Evolutionary conservation across 345 rosid genomes (phyloP).

Genomic region (Salix brachista): DNA sequence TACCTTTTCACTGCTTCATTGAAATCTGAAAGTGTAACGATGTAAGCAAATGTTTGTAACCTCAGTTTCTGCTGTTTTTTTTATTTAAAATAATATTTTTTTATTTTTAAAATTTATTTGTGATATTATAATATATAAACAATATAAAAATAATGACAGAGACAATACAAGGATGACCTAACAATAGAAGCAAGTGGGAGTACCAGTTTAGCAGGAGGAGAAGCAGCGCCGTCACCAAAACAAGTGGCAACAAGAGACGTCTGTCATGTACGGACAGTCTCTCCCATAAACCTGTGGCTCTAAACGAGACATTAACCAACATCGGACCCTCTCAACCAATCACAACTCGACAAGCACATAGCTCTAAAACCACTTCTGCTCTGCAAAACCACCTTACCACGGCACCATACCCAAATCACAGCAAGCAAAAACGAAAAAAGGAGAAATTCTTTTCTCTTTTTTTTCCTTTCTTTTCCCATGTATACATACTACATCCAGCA

Average conservation of each 20-base stretch:
- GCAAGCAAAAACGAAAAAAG: background rate
- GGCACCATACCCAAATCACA: background rate
- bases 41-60: no score
- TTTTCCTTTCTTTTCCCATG: background rate
- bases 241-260: background rate
- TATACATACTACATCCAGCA: background rate
- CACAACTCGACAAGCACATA: slow-evolving; percentile 27
- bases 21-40: no score
- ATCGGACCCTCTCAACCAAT: slow-evolving; percentile 17
- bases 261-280: slow-evolving; percentile 14
- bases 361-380: background rate
- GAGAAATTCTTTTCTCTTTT: no score
- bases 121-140: no score
- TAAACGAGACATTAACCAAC: background rate
- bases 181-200: no score
- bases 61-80: no score
- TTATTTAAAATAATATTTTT: no score
- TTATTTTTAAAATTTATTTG: no score
- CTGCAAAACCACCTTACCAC: background rate
- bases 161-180: background rate
- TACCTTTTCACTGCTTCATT: no score
- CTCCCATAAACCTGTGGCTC: slow-evolving; percentile 18
- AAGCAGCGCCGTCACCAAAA: slow-evolving; percentile 16
- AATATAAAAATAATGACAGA: background rate
- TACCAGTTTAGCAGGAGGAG: background rate